These are phyloP conservation scores for Claviceps purpurea DNA, from an alignment of 2,329 filamentous ascomycete species.

Conservation along the genomic window DNA sequence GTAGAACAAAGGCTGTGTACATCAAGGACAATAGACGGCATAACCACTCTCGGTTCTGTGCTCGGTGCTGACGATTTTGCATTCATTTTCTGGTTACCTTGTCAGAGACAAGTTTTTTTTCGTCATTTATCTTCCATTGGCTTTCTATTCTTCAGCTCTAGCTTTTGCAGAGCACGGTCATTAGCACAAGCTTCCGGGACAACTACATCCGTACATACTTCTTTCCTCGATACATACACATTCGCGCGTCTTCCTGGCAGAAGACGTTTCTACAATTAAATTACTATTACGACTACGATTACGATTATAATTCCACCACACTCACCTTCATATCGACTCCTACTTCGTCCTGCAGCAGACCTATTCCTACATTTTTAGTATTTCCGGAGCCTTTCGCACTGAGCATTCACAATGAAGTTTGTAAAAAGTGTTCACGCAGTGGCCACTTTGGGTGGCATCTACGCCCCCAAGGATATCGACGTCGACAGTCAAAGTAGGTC, in stretches of 20 bases:
- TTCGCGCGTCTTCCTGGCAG: slow-evolving; percentile 3
- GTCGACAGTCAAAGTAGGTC: slow-evolving; percentile 22
- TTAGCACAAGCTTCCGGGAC: not conserved
- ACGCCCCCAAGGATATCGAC: slow-evolving; percentile 26
- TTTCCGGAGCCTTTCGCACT: not conserved
- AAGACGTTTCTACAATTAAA: not conserved
- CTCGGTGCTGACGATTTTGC: not conserved
- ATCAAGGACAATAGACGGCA: not conserved
- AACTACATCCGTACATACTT: not conserved
- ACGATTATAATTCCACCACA: too few species aligned
- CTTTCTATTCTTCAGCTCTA: not conserved
- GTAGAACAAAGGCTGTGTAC: not conserved
- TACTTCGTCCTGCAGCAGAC: too few species aligned
- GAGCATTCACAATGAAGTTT: slow-evolving; percentile 11
- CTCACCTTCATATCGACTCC: too few species aligned
- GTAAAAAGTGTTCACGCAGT: slow-evolving; percentile 11
- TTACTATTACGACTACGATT: not conserved
- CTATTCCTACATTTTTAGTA: too few species aligned
- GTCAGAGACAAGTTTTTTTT: not conserved
- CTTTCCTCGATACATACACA: not conserved
- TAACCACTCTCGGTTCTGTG: not conserved
- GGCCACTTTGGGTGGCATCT: slow-evolving; percentile 14
- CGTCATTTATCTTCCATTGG: not conserved
- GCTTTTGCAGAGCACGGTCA: not conserved
- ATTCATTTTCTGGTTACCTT: too few species aligned